Percentiles rank a stretch among this genome's conserved stretches.
phyloP scores from a whole-genome alignment of 2,329 filamentous ascomycete genomes.

The Pyrenophora tritici-repentis region DNA sequence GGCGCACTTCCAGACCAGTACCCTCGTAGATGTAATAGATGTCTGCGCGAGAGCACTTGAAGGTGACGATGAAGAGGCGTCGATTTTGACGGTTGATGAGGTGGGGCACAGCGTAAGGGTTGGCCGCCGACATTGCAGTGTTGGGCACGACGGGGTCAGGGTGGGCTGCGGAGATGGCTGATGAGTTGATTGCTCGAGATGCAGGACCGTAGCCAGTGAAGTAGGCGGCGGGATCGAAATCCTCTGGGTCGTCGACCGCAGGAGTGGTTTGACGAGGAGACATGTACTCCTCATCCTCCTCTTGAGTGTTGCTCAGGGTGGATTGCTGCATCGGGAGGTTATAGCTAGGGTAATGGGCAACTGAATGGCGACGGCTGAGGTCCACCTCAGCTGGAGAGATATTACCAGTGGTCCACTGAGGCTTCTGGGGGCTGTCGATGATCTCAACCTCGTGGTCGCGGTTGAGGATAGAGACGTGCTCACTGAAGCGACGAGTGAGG shows the following conservation, averaged over 20 bases:
- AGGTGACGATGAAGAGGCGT: slow-evolving; percentile 81
- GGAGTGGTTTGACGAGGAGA: slow-evolving; percentile 34
- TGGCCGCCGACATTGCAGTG: slow-evolving; percentile 27
- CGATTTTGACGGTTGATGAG: slow-evolving; percentile 38
- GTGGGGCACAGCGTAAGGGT: slow-evolving; percentile 43
- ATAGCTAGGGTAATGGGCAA: slow-evolving; percentile 56
- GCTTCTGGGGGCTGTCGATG: slow-evolving; percentile 30
- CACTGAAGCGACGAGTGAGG: slow-evolving; percentile 45
- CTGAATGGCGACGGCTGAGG: slow-evolving; percentile 79
- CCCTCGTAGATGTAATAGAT: slow-evolving; percentile 98
- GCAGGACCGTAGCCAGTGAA: slow-evolving; percentile 46
- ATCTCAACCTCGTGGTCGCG: slow-evolving; percentile 33
- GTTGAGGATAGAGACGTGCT: slow-evolving; percentile 32
- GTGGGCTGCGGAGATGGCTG: slow-evolving; percentile 44
- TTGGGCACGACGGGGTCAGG: slow-evolving; percentile 39
- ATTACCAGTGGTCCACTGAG: slow-evolving; percentile 37
- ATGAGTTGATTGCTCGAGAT: slow-evolving; percentile 43
- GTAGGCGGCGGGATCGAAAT: slow-evolving; percentile 50
- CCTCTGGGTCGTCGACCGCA: slow-evolving; percentile 63
- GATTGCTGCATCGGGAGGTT: slow-evolving; percentile 29
- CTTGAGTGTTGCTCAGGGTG: slow-evolving; percentile 39
- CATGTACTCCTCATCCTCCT: slow-evolving; percentile 36
- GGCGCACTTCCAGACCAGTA: slow-evolving; percentile 86
- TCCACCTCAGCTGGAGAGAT: slow-evolving; percentile 29
- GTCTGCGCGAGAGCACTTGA: slow-evolving; percentile 94